phyloP scores from a whole-genome alignment of 176 grass and related monocot species.

The Melocanna baccifera region DNA sequence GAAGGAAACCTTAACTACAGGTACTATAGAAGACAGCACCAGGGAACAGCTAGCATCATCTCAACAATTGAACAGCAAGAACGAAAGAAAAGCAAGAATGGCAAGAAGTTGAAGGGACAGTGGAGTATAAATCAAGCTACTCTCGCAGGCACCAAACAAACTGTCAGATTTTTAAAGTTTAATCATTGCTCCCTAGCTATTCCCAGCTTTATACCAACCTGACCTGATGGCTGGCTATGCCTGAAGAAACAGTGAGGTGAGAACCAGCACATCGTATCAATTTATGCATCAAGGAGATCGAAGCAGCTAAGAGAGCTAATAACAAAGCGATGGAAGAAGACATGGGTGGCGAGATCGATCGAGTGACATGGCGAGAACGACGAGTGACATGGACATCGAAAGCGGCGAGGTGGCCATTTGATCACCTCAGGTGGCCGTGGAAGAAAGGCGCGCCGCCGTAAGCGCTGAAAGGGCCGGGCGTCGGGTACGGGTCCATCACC shows the following conservation, averaged over 20 bases:
- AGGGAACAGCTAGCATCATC: constrained; percentile 50
- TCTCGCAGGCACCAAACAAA: constrained; percentile 25
- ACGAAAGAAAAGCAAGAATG: background rate
- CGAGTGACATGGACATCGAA: background rate
- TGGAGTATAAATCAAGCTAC: constrained; percentile 22
- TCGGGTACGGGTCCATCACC: constrained; percentile 85
- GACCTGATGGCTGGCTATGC: background rate
- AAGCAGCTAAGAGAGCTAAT: constrained; percentile 21
- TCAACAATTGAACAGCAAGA: background rate
- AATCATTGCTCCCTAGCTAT: constrained; percentile 33
- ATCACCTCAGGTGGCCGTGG: constrained; percentile 68
- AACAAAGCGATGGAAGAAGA: constrained; percentile 13
- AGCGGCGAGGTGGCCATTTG: constrained; percentile 26
- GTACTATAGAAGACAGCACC: background rate
- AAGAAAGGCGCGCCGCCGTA: constrained; percentile 58
- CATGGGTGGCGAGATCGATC: background rate
- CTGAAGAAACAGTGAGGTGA: constrained; percentile 27
- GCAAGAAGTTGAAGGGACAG: background rate
- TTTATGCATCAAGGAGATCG: constrained; percentile 47
- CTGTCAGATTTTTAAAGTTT: constrained; percentile 46
- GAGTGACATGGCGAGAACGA: background rate
- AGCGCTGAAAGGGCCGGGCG: constrained; percentile 50
- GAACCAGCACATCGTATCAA: constrained; percentile 28
- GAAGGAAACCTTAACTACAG: constrained; percentile 10
- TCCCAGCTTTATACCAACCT: constrained; percentile 30